A percentile compares a stretch with the other conserved stretches of the same genome.
These are phyloP conservation scores for Eustoma russellianum DNA, from an alignment of 257 asterid species.

Conservation along the genomic window DNA sequence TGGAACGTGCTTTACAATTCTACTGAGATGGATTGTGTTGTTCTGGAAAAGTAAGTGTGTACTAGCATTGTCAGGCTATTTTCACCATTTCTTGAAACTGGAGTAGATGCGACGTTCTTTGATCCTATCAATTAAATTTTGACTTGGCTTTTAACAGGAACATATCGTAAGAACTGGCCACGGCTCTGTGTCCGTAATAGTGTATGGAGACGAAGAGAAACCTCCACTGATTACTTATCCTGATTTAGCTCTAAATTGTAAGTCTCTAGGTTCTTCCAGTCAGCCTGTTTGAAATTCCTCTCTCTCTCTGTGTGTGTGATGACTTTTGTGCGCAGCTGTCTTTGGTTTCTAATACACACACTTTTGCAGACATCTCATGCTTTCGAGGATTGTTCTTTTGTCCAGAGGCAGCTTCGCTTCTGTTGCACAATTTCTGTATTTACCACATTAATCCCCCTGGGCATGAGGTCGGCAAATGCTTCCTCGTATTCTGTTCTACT, in stretches of 20 bases:
- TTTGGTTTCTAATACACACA: no score
- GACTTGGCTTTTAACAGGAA: conserved; percentile 39
- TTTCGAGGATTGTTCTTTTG: conserved; percentile 53
- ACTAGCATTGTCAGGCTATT: background rate
- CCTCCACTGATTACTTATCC: conserved; percentile 95
- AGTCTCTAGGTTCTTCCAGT: conserved; percentile 23
- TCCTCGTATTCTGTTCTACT: background rate
- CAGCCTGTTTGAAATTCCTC: no score
- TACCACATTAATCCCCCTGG: conserved; percentile 44
- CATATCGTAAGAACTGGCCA: conserved; percentile 59
- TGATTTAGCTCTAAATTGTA: conserved; percentile 89
- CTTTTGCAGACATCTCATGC: conserved; percentile 71
- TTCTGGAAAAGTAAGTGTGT: background rate
- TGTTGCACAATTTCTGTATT: conserved; percentile 36
- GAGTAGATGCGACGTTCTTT: background rate
- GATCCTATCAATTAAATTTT: background rate
- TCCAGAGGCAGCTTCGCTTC: conserved; percentile 39
- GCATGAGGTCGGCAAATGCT: conserved; percentile 36
- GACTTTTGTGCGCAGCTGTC: no score
- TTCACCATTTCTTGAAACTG: background rate
- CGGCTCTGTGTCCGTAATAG: conserved; percentile 80
- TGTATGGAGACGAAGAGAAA: conserved; percentile 83
- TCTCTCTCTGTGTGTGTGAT: no score
- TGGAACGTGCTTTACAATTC: background rate
- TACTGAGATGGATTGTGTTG: background rate